These are phyloP conservation scores for Scytalidium lignicola DNA, from an alignment of 2,329 filamentous ascomycete species.

Conservation along the genomic window DNA sequence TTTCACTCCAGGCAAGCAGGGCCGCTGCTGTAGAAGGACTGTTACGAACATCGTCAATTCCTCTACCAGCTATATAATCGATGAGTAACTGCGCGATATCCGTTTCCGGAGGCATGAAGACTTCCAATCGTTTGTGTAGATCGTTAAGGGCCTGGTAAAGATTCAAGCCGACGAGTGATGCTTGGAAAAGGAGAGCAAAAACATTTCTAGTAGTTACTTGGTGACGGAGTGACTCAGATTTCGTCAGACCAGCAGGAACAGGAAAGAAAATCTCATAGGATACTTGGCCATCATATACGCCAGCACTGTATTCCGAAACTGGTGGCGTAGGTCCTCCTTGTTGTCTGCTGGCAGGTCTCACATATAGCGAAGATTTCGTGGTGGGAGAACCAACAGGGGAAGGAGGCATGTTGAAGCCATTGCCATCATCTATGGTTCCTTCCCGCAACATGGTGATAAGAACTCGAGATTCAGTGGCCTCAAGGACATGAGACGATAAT, in stretches of 20 bases:
- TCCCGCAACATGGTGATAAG: slow-evolving; percentile 50
- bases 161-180: slow-evolving; percentile 60
- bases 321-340: slow-evolving; percentile 29
- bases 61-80: slow-evolving; percentile 53
- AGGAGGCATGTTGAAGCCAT: slow-evolving; percentile 34
- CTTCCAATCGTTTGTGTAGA: slow-evolving; percentile 54
- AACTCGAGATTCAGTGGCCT: slow-evolving; percentile 49
- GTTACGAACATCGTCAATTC: slow-evolving; percentile 60
- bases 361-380: slow-evolving; percentile 25
- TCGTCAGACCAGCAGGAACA: slow-evolving; percentile 44
- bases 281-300: slow-evolving; percentile 43
- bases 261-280: slow-evolving; percentile 61
- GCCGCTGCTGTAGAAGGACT: slow-evolving; percentile 55
- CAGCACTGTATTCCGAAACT: slow-evolving; percentile 19
- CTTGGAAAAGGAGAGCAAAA: slow-evolving; percentile 59
- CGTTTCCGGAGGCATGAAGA: slow-evolving; percentile 49
- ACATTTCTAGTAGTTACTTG: slow-evolving; percentile 66
- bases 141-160: slow-evolving; percentile 59
- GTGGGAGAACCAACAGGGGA: slow-evolving; percentile 34
- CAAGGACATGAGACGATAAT: slow-evolving; percentile 53
- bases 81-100: slow-evolving; percentile 57
- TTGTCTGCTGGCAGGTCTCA: slow-evolving; percentile 26
- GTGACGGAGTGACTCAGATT: slow-evolving; percentile 46
- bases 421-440: slow-evolving; percentile 43
- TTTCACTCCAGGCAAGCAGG: slow-evolving; percentile 61